Evolutionary conservation across 2,329 filamentous ascomycete species (phyloP).

Genomic region (Pseudonectria buxi): DNA sequence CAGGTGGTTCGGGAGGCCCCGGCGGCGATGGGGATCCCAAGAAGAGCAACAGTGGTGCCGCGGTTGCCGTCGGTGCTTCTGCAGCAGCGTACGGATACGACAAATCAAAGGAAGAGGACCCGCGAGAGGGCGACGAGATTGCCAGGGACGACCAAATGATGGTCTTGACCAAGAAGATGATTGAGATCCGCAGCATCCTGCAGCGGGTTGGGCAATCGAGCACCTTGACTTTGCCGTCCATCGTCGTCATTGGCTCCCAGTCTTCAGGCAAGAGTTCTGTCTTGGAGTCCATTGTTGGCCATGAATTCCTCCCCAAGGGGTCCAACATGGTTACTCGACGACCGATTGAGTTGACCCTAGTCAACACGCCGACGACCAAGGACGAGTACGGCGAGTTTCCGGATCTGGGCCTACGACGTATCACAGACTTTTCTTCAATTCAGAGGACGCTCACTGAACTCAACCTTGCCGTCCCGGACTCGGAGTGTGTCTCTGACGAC

Average conservation of each 20-base stretch:
- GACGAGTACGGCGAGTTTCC: constrained; percentile 96
- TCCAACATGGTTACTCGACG: constrained; percentile 96
- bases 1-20: constrained; percentile 40
- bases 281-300: constrained; percentile 90
- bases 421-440: constrained; percentile 86
- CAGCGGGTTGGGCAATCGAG: constrained; percentile 89
- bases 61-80: constrained; percentile 62
- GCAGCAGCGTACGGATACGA: constrained; percentile 76
- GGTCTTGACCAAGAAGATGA: constrained; percentile 98
- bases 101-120: constrained; percentile 58
- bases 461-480: constrained; percentile 84
- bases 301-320: constrained; percentile 97
- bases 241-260: constrained; percentile 98
- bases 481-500: constrained; percentile 90
- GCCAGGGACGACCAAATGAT: constrained; percentile 98
- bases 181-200: constrained; percentile 89
- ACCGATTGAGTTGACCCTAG: constrained; percentile 90
- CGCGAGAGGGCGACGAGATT: constrained; percentile 53
- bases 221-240: constrained; percentile 82
- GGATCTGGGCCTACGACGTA: constrained; percentile 78
- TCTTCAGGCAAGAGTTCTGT: constrained; percentile 98
- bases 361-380: constrained; percentile 84
- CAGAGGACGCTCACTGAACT: constrained; percentile 92
- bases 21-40: constrained; percentile 47
- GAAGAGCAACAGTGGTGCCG: constrained; percentile 53